These are phyloP conservation scores for Lumnitzera racemosa DNA, from an alignment of 345 rosid species.

Conservation along the genomic window DNA sequence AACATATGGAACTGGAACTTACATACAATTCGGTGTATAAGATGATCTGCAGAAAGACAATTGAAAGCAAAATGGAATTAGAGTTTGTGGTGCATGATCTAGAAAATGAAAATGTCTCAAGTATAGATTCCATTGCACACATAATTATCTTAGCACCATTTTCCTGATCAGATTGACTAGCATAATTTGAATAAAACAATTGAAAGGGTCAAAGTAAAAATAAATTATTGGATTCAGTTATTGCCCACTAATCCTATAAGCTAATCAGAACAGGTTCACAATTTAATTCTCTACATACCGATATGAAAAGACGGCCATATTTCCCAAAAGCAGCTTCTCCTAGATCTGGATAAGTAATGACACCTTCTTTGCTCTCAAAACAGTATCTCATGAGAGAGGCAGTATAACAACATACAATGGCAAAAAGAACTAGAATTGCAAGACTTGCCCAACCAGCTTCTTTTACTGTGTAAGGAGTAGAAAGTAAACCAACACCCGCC, in stretches of 20 bases:
- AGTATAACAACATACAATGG: constrained; percentile 69
- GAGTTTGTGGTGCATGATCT: constrained; percentile 4
- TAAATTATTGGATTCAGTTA: too few relatives aligned
- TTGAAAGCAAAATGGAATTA: constrained; percentile 18
- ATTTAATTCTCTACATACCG: constrained; percentile 40
- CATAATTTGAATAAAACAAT: too few relatives aligned
- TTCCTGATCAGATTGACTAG: too few relatives aligned
- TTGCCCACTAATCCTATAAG: too few relatives aligned
- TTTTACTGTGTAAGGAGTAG: constrained; percentile 69
- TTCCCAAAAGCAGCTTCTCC: constrained; percentile 96
- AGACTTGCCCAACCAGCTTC: constrained; percentile 85
- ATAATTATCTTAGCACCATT: neutral
- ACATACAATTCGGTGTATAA: constrained; percentile 78
- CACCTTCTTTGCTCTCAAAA: constrained; percentile 70
- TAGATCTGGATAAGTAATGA: constrained; percentile 74
- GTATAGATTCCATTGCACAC: too few relatives aligned
- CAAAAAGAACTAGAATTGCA: constrained; percentile 44
- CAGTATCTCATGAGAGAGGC: constrained; percentile 78
- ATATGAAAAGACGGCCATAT: constrained; percentile 67
- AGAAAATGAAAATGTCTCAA: neutral
- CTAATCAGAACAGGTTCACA: neutral
- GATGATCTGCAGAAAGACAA: constrained; percentile 47
- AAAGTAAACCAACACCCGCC: constrained; percentile 93
- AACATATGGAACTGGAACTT: constrained; percentile 25
- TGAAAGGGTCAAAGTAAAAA: too few relatives aligned